Base-by-base conservation (phyloP, 75 land plant genomes). In the Sequoia sempervirens region DNA sequence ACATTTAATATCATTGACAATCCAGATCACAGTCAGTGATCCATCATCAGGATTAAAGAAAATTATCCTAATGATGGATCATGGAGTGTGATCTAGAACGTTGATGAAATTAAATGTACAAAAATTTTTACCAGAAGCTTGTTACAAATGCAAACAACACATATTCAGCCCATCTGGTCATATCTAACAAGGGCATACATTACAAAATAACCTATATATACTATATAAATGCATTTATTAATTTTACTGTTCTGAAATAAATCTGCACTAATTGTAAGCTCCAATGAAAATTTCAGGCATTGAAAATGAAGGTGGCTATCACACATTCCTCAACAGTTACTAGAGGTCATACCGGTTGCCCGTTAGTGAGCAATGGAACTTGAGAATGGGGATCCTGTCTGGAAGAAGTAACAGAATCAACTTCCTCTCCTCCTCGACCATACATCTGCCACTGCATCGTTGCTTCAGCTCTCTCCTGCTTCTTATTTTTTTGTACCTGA, bases 311-410 rank as follows among this genome's bases (percentile, higher is more conserved):
- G n/a, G 10, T 18, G 40, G 45, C 2, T 45, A 78, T 11, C 41
- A 45, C 7, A 78, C 14, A 43, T 20, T 45, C 12, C n/a, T 23
- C 50, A 10, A 11, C 45, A n/a, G 46, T 26, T 45, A 43, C 50
- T 78, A 78, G 47, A 78, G n/a, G 4, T 36, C 91, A 45, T 90
- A 91, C 98, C 85, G 81, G 68, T 47, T 88, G 89, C 40, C 97
- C 91, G 85, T 91, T 89, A 66, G 97, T 91, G 26, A 95, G 92
- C 61, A 91, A 92, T n/a, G 94, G 96, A 83, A 94, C 85, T 52
- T 88, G 92, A 79, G 86, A 87, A 41, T 88, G 90, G 26, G 89
- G 76, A 11, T 85, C 92, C 82, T 86, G 94, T 87, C 93, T 86
- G 15, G 91, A 86, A 30, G 93, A 90, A 6, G 89, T 82, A 46